Evolutionary conservation across 2,329 filamentous ascomycete species (phyloP).

Genomic region (Pyricularia sp.): DNA sequence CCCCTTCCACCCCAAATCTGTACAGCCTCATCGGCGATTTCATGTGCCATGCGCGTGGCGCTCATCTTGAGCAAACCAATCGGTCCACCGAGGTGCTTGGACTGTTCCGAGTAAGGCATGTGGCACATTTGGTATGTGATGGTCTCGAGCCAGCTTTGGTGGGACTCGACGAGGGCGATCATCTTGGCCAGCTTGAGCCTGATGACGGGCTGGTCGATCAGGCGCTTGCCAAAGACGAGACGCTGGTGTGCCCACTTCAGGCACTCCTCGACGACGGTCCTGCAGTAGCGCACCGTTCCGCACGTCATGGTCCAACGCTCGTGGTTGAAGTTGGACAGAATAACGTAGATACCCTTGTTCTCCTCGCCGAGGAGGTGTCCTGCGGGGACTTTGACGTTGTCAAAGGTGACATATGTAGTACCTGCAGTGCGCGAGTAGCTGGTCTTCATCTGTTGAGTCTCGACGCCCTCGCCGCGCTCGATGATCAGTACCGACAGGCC

Average conservation of each 20-base stretch:
- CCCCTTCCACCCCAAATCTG: conserved; percentile 80
- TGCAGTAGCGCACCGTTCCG: conserved; percentile 49
- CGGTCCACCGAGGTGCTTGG: conserved; percentile 62
- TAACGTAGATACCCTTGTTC: conserved; percentile 75
- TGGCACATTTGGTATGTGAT: conserved; percentile 82
- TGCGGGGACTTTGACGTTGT: conserved; percentile 75
- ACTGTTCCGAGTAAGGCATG: conserved; percentile 68
- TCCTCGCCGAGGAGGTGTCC: conserved; percentile 68
- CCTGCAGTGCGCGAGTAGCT: conserved; percentile 68
- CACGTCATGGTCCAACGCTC: conserved; percentile 66
- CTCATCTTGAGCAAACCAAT: conserved; percentile 75
- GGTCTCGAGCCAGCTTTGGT: conserved; percentile 73
- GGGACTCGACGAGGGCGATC: conserved; percentile 70
- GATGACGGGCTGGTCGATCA: conserved; percentile 75
- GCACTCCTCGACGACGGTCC: conserved; percentile 67
- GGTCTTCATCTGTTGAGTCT: conserved; percentile 68
- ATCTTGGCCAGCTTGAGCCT: conserved; percentile 78
- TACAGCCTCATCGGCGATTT: conserved; percentile 70
- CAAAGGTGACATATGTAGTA: conserved; percentile 69
- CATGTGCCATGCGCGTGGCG: conserved; percentile 62
- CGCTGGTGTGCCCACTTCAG: conserved; percentile 84
- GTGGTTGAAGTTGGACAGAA: conserved; percentile 82
- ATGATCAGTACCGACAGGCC: conserved; percentile 68
- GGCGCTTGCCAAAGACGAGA: conserved; percentile 67
- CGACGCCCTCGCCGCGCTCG: conserved; percentile 58